These are phyloP conservation scores for Wickerhamomyces queroliae DNA, from an alignment of 805 yeast genomes.

Conservation along the genomic window DNA sequence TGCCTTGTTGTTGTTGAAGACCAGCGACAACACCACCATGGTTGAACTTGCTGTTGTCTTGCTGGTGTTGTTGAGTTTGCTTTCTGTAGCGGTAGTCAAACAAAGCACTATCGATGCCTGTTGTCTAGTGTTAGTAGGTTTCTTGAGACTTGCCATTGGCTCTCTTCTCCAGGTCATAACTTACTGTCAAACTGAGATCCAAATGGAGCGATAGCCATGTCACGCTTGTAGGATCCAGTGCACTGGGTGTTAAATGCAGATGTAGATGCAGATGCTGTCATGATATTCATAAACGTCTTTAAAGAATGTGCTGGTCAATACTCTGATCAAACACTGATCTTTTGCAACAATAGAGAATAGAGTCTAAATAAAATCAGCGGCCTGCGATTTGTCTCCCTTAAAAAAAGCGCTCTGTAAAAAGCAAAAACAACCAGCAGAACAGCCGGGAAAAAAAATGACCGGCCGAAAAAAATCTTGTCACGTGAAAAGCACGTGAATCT, in stretches of 20 bases:
- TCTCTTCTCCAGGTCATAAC: background rate
- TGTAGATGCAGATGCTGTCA: background rate
- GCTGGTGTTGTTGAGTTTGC: constrained; percentile 2
- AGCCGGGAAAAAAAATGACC: no score
- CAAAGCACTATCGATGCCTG: constrained; percentile 4
- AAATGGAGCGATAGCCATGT: constrained; percentile 2
- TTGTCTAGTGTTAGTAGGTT: background rate
- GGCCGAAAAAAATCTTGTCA: no score
- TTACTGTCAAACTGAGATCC: constrained; percentile 5
- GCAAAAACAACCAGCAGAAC: background rate
- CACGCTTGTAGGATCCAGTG: background rate
- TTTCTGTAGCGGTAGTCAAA: constrained; percentile 3
- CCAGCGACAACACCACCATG: background rate
- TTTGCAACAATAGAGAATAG: background rate
- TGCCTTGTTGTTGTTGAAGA: background rate
- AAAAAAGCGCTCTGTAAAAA: background rate
- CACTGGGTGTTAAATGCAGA: background rate
- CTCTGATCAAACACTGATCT: background rate
- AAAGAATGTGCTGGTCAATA: background rate
- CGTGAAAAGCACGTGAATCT: no score
- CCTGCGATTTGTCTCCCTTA: background rate
- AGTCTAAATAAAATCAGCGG: no score
- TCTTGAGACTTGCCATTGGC: background rate
- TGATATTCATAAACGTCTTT: background rate
- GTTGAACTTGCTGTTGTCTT: constrained; percentile 1